Percentiles rank a stretch among this genome's conserved stretches.
These are phyloP conservation scores for Raffaelea arxii DNA, from an alignment of 2,329 filamentous ascomycete species.

Conservation along the genomic window DNA sequence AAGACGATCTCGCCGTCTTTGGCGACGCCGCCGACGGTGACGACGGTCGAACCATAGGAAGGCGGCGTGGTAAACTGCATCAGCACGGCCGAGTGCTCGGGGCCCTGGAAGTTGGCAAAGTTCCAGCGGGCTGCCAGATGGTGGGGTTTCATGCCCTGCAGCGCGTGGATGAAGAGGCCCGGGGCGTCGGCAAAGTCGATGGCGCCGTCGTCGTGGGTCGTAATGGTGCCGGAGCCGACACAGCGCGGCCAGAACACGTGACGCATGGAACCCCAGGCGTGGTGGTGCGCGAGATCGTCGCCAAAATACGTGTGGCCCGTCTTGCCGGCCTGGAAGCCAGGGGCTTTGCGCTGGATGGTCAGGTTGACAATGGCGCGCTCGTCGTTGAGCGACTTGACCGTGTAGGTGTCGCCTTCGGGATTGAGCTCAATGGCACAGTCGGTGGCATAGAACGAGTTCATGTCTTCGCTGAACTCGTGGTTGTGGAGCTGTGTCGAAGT, in stretches of 20 bases:
- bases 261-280: slow-evolving; percentile 88
- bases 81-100: slow-evolving; percentile 75
- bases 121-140: slow-evolving; percentile 91
- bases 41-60: slow-evolving; percentile 78
- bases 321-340: slow-evolving; percentile 77
- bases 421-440: slow-evolving; percentile 78
- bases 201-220: slow-evolving; percentile 69
- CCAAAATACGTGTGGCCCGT: slow-evolving; percentile 79
- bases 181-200: slow-evolving; percentile 77
- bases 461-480: slow-evolving; percentile 75
- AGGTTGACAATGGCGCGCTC: slow-evolving; percentile 74
- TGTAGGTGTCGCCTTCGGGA: slow-evolving; percentile 72
- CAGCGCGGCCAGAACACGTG: slow-evolving; percentile 94
- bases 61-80: slow-evolving; percentile 96
- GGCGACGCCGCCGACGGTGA: slow-evolving; percentile 73
- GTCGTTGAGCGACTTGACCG: slow-evolving; percentile 84
- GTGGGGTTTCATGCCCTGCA: slow-evolving; percentile 99
- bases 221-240: slow-evolving; percentile 70
- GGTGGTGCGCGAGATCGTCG: slow-evolving; percentile 68
- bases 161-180: slow-evolving; percentile 70
- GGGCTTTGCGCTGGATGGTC: slow-evolving; percentile 64
- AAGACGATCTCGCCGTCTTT: slow-evolving; percentile 73
- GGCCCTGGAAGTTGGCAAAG: slow-evolving; percentile 84
- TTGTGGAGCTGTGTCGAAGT: slow-evolving; percentile 70
- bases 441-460: slow-evolving; percentile 75